Conservation (phyloP, 1,284 basidiomycete species). For the Anthracocystis walkeri region DNA sequence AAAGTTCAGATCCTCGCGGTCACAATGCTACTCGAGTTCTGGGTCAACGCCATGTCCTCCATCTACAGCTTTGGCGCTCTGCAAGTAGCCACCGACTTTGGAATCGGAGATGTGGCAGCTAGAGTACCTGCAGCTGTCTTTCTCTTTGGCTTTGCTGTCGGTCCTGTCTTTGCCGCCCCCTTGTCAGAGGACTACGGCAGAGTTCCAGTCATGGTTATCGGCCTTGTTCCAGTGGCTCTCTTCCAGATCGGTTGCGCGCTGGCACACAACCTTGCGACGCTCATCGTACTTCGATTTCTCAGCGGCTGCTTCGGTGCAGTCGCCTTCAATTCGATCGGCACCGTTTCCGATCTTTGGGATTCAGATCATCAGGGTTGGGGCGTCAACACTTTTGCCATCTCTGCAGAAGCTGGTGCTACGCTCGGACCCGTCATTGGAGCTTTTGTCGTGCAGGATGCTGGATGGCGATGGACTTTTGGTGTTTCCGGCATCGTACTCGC, state of each 20-base stretch:
- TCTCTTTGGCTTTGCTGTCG: slow-evolving; percentile 55
- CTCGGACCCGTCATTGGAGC: slow-evolving; percentile 54
- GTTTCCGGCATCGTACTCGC: slow-evolving; percentile 52
- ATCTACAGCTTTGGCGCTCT: slow-evolving; percentile 46
- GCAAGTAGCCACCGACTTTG: slow-evolving; percentile 39
- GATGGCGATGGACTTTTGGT: slow-evolving; percentile 63
- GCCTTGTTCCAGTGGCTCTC: slow-evolving; percentile 28
- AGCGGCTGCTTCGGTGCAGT: slow-evolving; percentile 55
- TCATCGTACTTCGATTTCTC: slow-evolving; percentile 58
- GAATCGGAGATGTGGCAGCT: slow-evolving; percentile 28
- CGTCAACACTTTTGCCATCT: slow-evolving; percentile 57
- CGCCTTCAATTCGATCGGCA: slow-evolving; percentile 60
- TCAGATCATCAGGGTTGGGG: slow-evolving; percentile 58
- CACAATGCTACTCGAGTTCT: slow-evolving; percentile 35
- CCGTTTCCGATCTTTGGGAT: slow-evolving; percentile 55
- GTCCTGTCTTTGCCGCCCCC: slow-evolving; percentile 48
- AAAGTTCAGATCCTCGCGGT: slow-evolving; percentile 49
- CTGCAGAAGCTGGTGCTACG: slow-evolving; percentile 52
- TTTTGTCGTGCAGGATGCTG: slow-evolving; percentile 37
- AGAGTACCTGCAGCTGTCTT: slow-evolving; percentile 50
- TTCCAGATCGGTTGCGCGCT: slow-evolving; percentile 54
- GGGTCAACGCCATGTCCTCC: slow-evolving; percentile 53
- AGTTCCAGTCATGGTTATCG: slow-evolving; percentile 41
- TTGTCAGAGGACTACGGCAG: slow-evolving; percentile 60
- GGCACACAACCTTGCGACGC: slow-evolving; percentile 42